Percentiles rank a stretch among this genome's conserved stretches.
Evolutionary conservation across 768 basidiomycete species (phyloP).

Genomic region (Mycena filopes): DNA sequence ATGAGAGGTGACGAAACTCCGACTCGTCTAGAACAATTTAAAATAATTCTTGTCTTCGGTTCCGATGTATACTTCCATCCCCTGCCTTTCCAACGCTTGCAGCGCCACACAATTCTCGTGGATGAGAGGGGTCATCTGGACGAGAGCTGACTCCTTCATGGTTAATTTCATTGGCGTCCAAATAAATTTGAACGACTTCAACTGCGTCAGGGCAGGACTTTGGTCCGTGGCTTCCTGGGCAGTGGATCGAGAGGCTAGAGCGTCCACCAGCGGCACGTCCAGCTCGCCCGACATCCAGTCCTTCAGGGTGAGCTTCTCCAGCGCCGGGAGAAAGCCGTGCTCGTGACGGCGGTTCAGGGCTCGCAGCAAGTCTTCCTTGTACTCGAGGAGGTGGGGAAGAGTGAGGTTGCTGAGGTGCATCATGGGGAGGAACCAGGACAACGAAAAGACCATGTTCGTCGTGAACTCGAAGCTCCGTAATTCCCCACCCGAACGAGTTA

Average conservation of each 20-base stretch:
- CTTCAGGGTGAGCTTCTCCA: slow-evolving; percentile 2
- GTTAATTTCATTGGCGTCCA: background rate
- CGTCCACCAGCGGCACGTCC: slow-evolving; percentile 1
- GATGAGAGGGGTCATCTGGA: background rate
- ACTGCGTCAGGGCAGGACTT: background rate
- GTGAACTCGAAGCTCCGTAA: background rate
- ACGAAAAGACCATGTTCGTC: background rate
- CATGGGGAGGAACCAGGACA: background rate
- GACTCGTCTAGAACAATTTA: too few species aligned
- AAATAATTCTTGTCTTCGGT: slow-evolving; percentile 1
- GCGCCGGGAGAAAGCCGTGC: background rate
- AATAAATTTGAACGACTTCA: background rate
- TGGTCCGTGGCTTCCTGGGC: background rate
- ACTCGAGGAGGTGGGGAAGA: background rate
- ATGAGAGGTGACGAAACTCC: too few species aligned
- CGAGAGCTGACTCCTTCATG: background rate
- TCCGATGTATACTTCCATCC: background rate
- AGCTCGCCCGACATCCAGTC: background rate
- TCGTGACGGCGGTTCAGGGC: slow-evolving; percentile 5
- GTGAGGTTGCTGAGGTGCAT: background rate
- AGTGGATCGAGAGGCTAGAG: background rate
- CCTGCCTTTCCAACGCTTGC: background rate
- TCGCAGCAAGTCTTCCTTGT: background rate
- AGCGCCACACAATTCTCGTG: background rate
- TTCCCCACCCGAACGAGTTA: background rate